Base-by-base conservation (phyloP, 805 yeast species). In the Grigorovia transvaalensis region DNA sequence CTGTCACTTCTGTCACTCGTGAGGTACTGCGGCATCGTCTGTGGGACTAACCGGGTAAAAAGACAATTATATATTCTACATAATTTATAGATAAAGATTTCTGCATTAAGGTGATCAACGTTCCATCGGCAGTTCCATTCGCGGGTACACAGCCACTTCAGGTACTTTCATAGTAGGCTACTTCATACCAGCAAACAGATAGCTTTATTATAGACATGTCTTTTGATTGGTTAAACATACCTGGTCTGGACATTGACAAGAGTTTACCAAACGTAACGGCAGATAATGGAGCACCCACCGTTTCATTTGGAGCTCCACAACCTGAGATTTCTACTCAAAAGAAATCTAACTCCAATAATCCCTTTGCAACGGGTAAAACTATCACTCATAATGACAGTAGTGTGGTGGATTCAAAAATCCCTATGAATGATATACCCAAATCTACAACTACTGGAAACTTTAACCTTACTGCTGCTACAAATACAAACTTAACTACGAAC, bases 211-310 rank as follows among this genome's bases (percentile, higher is more conserved):
- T 15, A 8, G 61, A 49, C 51, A 73, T 53, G 80, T 65, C 80
- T 11, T 76, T 75, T 55, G 81, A 78, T 57, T 78, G 82, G 82
- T 63, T 77, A 47, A 76, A 76, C 53, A 64, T 74, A 23, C 73
- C 76, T 6, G 74, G 72, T 5, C 55, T 70, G 18, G 55, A 53
- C 50, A 63, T 62, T 15, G 66, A 43, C 50, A 23, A 47, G 15
- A 57, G 65, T 45, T 53, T 57, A 40, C 63, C 62, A 17, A 54
- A 53, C n/a, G 53, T 41, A 6, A 27, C 54, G 11, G 51, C 48
- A 20, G 41, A 47, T 27, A 48, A 29, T 15, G 45, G 43, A 19
- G 30, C 79, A 9, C 82, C 82, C 3, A 72, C 69, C 27, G 82
- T 78, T 7, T 77, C 82, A 2, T 78, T 79, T 61, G 76, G 78